Evolutionary conservation across 441 rosid genomes (phyloP), one percentile per base, ranked within the genome.

Genomic region (Mallotus repandus): DNA sequence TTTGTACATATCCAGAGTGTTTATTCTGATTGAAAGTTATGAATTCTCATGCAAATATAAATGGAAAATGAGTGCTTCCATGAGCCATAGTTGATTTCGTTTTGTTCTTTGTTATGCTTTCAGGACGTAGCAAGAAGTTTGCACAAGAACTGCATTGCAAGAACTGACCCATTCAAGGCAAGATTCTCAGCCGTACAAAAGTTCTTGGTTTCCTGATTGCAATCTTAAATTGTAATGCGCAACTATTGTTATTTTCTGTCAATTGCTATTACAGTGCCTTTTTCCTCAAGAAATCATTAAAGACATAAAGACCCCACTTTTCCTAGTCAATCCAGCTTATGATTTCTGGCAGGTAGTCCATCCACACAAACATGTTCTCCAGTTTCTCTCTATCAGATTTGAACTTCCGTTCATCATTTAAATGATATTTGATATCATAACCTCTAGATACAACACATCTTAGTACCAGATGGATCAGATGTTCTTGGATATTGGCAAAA

Each of bases 341-440:
- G 99, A 95, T 80, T 89, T 70, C 83, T 95, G 99, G 99, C 99
- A 95, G 94, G 99, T 95, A 82, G 76, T 65, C 62, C 72, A 58
- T 57, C 61, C 56, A 68, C 25, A 53, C 22, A 74, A 29, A 62
- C 10, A 57, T 63, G 56, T 52, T 18, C 9, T 60, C 43, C 29
- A 60, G 53, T 43, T 76, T 49, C 29, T 48, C n/a, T 15, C 21
- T 16, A 4, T 70, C 21, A 29, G 49, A 18, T 58, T 66, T 52
- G 32, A 65, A 22, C 38, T 74, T 25, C 59, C 75, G 8, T 66
- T 41, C 70, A 16, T 66, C 49, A 55, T 71, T 68, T 32, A 63
- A 63, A 61, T 74, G 77, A 78, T 76, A 64, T 80, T 80, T 72
- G 65, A 71, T 62, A 62, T 29, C 63, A 60, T 82, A 70, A 54